Evolutionary conservation across 345 rosid genomes (phyloP), one percentile per base, ranked within the genome.

Genomic region (Fremontodendron californicum): DNA sequence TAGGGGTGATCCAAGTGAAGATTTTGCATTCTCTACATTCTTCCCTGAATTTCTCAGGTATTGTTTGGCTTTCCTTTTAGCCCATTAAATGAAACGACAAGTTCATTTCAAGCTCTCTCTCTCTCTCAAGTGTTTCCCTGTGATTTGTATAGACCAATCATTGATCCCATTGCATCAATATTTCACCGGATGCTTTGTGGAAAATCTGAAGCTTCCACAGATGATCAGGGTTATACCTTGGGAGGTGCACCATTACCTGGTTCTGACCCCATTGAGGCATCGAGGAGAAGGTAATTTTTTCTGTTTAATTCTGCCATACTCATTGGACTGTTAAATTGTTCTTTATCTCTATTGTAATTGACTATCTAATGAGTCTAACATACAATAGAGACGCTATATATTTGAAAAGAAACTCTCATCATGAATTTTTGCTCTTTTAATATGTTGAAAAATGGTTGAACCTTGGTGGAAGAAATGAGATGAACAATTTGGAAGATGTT

Each of bases 1-100:
- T 65, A 89, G 89, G 88, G 99, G 99, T 35, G 98, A 96, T 78
- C 95, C 97, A 31, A 94, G 92, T 82, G 97, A 92, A 75, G 99
- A 96, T 81, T 96, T 96, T 85, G 83, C 97, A 74, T 92, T 96
- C 86, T 94, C 92, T 27, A 81, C 95, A 33, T 96, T 96, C 87
- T 94, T 92, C 85, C 99, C 98, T 62, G 97, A 96, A 69, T 73
- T 88, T 69, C 74, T 96, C 65, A 89, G 95, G 99, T 94, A 85
- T 37, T 66, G 25, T 23, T 2, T n/a, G 21, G 48, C 68, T n/a
- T 74, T 58, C n/a, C 40, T 46, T 65, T 63, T 35, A 25, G 52
- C 68, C 48, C 54, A 58, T 15, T 43, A 35, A 76, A 58, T 45
- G 42, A 35, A 75, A 58, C 23, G 45, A 25, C 11, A 42, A 70